Base-by-base conservation (phyloP, 1,284 basidiomycete species). In the Gymnopus androsaceus region DNA sequence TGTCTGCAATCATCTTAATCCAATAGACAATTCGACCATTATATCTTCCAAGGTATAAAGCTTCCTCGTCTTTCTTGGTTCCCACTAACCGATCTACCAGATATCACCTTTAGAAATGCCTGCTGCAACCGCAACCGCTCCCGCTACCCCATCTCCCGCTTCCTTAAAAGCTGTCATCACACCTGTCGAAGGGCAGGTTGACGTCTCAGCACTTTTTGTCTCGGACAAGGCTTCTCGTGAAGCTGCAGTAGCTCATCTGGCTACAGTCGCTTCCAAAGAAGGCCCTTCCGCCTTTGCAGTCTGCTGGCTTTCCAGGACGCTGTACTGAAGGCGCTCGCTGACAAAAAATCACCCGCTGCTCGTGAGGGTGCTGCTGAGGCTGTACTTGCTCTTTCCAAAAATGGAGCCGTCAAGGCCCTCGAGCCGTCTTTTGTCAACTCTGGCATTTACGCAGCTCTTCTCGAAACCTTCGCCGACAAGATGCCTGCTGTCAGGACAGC, bases 381-480 rank as follows among this genome's bases (percentile, higher is more conserved):
- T 64, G 75, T 97, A 66, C 72, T 77, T 58, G 77, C 87, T 59
- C 80, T 94, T 74, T 82, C 89, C 67, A 85, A 87, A 72, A 81
- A 87, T 65, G 92, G 90, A 64, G 90, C 92, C 58, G 79, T 88
- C 66, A 88, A 85, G 74, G 87, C 92, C 62, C 85, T 98, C 63
- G 97, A 99, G 81, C 94, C 95, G 41, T 76, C 78, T 74, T 91
- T 98, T 77, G 75, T 94, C 73, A 84, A 88, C 64, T 90, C 90
- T 56, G 90, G 91, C 64, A 82, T 98, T 64, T 92, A 94, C 73
- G 82, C 84, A 59, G 84, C 87, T 62, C 88, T 99, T 67, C 81
- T 96, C 67, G 97, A 98, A 78, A 74, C 89, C 31, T 93, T 95
- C 69, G 94, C 92, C 69, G 94, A 96, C 82, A 96, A 96, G 82